phyloP scores from a whole-genome alignment of 2,329 filamentous ascomycete genomes.

The Aureobasidium pullulans region DNA sequence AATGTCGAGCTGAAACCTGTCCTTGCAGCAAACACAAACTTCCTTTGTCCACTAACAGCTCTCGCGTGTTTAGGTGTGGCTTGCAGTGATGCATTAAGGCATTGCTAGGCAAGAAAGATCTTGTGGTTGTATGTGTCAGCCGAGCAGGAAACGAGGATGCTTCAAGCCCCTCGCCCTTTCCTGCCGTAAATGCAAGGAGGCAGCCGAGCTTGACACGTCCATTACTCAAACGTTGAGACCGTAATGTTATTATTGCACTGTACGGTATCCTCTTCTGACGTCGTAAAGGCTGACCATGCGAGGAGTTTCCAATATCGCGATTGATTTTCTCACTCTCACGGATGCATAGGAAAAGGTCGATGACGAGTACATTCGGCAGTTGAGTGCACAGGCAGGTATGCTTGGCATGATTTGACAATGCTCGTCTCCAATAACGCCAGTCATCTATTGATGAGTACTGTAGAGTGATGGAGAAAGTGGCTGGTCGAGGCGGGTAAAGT shows the following conservation, averaged over 20 bases:
- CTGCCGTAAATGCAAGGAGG: not conserved
- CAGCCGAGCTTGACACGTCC: not conserved
- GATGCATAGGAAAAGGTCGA: not conserved
- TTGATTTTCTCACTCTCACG: not conserved
- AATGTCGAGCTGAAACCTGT: not conserved
- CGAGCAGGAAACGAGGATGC: not conserved
- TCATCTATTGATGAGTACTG: not conserved
- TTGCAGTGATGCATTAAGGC: not conserved
- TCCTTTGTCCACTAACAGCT: not conserved
- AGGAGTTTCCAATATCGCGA: not conserved
- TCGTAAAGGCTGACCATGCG: not conserved
- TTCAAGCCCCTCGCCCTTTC: not conserved
- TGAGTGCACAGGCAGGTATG: not conserved
- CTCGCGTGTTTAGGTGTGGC: not conserved
- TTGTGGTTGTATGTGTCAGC: not conserved
- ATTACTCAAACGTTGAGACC: not conserved
- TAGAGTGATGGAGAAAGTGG: too few species aligned
- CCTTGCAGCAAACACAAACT: not conserved
- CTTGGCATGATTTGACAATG: not conserved
- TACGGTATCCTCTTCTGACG: not conserved
- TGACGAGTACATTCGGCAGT: constrained; percentile 10
- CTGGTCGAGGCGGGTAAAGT: not conserved
- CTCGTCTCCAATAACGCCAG: too few species aligned
- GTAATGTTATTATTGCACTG: not conserved
- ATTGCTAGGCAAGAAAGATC: not conserved